phyloP scores from a whole-genome alignment of 2,329 filamentous ascomycete genomes.

The Ascochyta lentis region DNA sequence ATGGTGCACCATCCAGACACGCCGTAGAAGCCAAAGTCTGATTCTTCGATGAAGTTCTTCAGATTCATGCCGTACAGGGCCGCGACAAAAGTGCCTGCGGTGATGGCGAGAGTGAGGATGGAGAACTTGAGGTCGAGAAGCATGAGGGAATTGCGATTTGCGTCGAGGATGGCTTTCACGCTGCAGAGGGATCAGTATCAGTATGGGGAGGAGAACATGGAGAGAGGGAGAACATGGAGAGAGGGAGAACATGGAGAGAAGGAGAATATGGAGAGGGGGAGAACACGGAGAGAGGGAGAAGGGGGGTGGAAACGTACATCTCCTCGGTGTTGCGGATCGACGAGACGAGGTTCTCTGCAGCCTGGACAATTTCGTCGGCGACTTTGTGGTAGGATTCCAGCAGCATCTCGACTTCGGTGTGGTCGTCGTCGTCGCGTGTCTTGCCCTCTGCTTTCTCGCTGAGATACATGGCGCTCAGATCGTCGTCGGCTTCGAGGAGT shows the following conservation, averaged over 20 bases:
- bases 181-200: slow-evolving; percentile 54
- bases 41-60: slow-evolving; percentile 98
- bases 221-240: neutral
- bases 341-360: slow-evolving; percentile 88
- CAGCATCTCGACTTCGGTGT: slow-evolving; percentile 96
- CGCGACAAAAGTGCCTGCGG: slow-evolving; percentile 91
- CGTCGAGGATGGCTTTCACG: slow-evolving; percentile 94
- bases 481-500: slow-evolving; percentile 93
- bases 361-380: slow-evolving; percentile 96
- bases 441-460: slow-evolving; percentile 83
- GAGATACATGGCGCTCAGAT: slow-evolving; percentile 92
- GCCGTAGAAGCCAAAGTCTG: slow-evolving; percentile 80
- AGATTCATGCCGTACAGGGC: slow-evolving; percentile 99
- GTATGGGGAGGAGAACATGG: neutral
- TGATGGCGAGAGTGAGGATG: slow-evolving; percentile 92
- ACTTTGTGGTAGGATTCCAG: slow-evolving; percentile 98
- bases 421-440: slow-evolving; percentile 78
- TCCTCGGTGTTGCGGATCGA: slow-evolving; percentile 98
- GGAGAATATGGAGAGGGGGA: neutral
- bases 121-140: slow-evolving; percentile 95
- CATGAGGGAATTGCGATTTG: slow-evolving; percentile 98
- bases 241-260: neutral
- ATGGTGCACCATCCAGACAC: slow-evolving; percentile 74
- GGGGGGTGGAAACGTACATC: slow-evolving; percentile 68
- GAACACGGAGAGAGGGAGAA: neutral